Percentiles rank a stretch among this genome's conserved stretches.
Conservation (phyloP, 495 filamentous ascomycete genomes). For the Penicillium antarcticum region DNA sequence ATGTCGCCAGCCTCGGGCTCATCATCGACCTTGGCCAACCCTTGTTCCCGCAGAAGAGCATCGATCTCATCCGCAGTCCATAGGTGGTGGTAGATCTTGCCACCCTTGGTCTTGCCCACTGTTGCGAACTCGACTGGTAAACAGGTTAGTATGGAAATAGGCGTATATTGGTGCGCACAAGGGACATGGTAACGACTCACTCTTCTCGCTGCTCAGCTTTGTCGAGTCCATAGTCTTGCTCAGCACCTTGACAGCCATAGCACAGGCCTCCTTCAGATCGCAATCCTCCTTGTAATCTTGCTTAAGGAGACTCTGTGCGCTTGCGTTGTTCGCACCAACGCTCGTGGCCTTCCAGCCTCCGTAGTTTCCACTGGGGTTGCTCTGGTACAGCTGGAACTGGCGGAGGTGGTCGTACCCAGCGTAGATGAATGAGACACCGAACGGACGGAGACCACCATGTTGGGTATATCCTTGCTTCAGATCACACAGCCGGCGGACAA, state of each 20-base stretch:
- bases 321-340: conserved; percentile 96
- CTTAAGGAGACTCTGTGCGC: conserved; percentile 95
- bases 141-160: conserved; percentile 26
- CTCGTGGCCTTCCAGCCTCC: conserved; percentile 99
- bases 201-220: conserved; percentile 98
- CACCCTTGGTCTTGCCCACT: conserved; percentile 88
- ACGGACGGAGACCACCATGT: conserved; percentile 94
- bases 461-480: conserved; percentile 99
- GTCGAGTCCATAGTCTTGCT: conserved; percentile 99
- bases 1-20: conserved; percentile 63
- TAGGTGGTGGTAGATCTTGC: conserved; percentile 95
- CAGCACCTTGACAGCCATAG: conserved; percentile 95
- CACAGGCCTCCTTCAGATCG: conserved; percentile 92
- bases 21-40: conserved; percentile 83
- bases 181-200: conserved; percentile 47
- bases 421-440: conserved; percentile 99
- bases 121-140: conserved; percentile 92
- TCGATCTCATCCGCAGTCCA: conserved; percentile 98
- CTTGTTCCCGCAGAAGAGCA: conserved; percentile 89
- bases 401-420: conserved; percentile 92
- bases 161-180: background rate
- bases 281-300: conserved; percentile 99
- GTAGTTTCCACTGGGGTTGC: conserved; percentile 99
- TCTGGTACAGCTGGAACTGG: conserved; percentile 98
- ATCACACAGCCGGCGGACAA: conserved; percentile 94